Base-by-base conservation (phyloP, 148 eudicot genomes). In the Linanthus parryae region DNA sequence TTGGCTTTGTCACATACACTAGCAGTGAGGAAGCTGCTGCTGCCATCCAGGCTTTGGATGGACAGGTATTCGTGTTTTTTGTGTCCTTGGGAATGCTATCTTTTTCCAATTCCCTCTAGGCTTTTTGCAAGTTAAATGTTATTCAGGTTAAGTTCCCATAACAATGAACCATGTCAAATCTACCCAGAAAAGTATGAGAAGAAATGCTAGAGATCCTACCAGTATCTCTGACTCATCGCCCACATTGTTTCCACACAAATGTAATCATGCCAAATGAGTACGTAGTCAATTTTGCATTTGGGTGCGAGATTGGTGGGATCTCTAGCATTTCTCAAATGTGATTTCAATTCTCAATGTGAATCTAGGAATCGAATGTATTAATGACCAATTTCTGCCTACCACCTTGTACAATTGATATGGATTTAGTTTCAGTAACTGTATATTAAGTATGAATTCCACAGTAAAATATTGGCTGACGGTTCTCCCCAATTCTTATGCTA, bases 21-120 rank as follows among this genome's bases (percentile, higher is more conserved):
- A 60, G 70, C 10, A 10, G 24, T 35, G 99, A 92, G 64, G 87
- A 71, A 36, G 99, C 99, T 56, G 64, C 90, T 18, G 73, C 85
- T 69, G 96, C 99, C 52, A 64, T 87, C 43, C 79, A 77, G 70
- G 99, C 94, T 49, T 52, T 87, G 82, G 96, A 87, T 65, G 83
- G 78, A 33, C 75, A 80, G 96, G 99, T 86, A 58, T 17, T 7
- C 11, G 55, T 57, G 42, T 19, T 59, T 22, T 34, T 33, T 20
- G 15, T 13, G 7, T 35, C 13, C 2, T 30, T 18, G 23, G 6
- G 14, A 25, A 14, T 24, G 51, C 13, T 50, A 24, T 2, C 30
- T 8, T 19, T 10, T 28, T 11, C 40, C 16, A 17, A 15, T 9
- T 36, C 21, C 12, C 8, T 5, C 4, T 39, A 20, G 21, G 26